Base-by-base conservation (phyloP, 148 eudicot species). In the Rhododendron simsii region DNA sequence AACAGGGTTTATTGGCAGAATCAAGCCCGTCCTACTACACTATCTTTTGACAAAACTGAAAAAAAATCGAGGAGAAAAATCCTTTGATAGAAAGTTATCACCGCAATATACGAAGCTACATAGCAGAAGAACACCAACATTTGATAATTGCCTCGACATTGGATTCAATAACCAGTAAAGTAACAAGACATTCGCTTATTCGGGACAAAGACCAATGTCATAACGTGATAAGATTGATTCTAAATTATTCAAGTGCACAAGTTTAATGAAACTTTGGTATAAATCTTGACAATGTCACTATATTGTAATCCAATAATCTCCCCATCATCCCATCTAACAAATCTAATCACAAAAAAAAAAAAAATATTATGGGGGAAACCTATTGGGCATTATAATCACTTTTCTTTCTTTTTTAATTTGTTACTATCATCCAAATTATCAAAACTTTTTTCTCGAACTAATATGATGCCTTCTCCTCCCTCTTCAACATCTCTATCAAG, bases 401-500 rank as follows among this genome's bases (percentile, higher is more conserved):
- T 76, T 76, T 7, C 39, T 18, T 39, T 76, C 3, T 18, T 76
- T 76, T 39, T 76, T 0, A 59, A 18, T 59, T 59, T 5, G 39
- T 41, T 39, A 39, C 50, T 47, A 9, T 20, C 48, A 63, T 41
- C 23, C 44, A 76, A 76, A 41, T 30, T 39, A 37, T 76, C 35
- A 47, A 47, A 41, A 21, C 41, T 28, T 5, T 9, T 50, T 50
- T 1, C 48, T 53, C 35, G 44, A 75, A 39, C 61, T 82, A 82
- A 86, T 4, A 44, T 6, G 2, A 12, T 20, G 10, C 47, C 35
- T 47, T 44, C 78, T 74, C 80, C 80, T 92, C 93, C 84, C 88
- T 90, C 53, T 45, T 87, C 82, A 93, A 28, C 83, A 93, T 48
- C 88, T 93, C 90, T 12, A 93, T 90, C 78, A 93, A 87, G 86